Evolutionary conservation across 306 rosid species (phyloP), one percentile per base, ranked within the genome.

Genomic region (Herpetospermum pedunculosum): DNA sequence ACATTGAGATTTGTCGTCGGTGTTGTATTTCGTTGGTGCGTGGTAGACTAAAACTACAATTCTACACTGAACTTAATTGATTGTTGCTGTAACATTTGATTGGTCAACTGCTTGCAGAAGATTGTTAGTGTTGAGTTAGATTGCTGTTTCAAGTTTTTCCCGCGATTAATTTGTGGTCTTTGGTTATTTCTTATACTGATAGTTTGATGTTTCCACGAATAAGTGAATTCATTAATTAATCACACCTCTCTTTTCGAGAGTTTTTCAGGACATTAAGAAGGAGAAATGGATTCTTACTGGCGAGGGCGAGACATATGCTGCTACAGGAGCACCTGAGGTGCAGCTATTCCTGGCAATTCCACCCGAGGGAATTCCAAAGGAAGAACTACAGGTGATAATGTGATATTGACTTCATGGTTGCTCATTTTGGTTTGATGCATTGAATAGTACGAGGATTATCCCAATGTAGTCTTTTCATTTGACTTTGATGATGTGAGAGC

Each of bases 311-410:
- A 28, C 71, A 1, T 94, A 91, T 80, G 78, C 98, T 18, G 81
- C 80, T 29, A 25, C 80, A 0, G 98, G 96, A 53, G 86, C 98
- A 70, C 98, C 96, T 0, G 97, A 94, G 85, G 69, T 83, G n/a
- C 91, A 85, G 25, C 88, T 94, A 2, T 82, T 94, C 64, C 76
- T 76, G 23, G 92, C 88, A 19, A 86, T 94, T 48, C 97, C 97
- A 28, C 87, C 84, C 0, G 91, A 86, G 85, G 98, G 97, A 43
- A 94, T 88, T 81, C 48, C 91, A 0, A 91, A 75, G 78, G 96
- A 89, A 43, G 96, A 94, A 23, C 81, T 91, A 77, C 88, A 91
- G 92, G 95, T 92, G 38, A 46, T 26, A 26, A 91, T 91, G 95
- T 92, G 38, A 46, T 26, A 26, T 26, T 43, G 35, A 8, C 13